Conservation (phyloP, 208 protist genomes). For the Herpetomonas tarakana region DNA sequence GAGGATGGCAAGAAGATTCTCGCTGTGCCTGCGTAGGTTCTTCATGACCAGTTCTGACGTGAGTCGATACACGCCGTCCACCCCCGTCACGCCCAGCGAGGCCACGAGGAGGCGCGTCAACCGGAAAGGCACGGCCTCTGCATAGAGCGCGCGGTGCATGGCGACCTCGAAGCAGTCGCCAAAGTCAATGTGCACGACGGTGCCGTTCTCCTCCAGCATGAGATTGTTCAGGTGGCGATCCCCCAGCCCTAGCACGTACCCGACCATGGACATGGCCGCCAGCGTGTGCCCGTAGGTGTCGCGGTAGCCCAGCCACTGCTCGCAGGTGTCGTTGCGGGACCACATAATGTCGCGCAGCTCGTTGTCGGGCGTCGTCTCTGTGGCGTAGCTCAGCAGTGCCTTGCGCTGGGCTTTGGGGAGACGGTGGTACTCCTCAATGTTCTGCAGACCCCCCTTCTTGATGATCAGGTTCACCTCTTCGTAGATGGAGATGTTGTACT, state of each 20-base stretch:
- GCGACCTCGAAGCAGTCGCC: constrained; percentile 99
- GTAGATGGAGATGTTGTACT: constrained; percentile 76
- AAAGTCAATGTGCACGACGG: constrained; percentile 99
- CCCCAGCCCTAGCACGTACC: constrained; percentile 98
- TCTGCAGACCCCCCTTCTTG: constrained; percentile 54
- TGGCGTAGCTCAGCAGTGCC: constrained; percentile 89
- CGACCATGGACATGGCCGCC: constrained; percentile 99
- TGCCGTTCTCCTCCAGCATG: constrained; percentile 98
- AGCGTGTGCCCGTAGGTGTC: constrained; percentile 98
- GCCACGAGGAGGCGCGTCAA: constrained; percentile 98
- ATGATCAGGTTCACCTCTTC: constrained; percentile 85
- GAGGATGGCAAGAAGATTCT: constrained; percentile 99
- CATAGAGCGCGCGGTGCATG: constrained; percentile 98
- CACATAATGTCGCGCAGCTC: constrained; percentile 97
- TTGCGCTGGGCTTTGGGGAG: constrained; percentile 74
- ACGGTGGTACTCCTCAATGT: constrained; percentile 85
- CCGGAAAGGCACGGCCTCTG: constrained; percentile 99
- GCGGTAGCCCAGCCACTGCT: constrained; percentile 98
- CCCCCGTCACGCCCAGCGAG: constrained; percentile 98
- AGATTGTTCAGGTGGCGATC: constrained; percentile 99
- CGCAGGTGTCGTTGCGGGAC: constrained; percentile 95
- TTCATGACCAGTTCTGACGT: constrained; percentile 98
- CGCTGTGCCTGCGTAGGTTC: constrained; percentile 98
- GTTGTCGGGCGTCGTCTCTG: constrained; percentile 94
- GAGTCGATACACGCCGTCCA: constrained; percentile 98